Conservation (phyloP, 305 asterid species). For the Ajuga reptans region DNA sequence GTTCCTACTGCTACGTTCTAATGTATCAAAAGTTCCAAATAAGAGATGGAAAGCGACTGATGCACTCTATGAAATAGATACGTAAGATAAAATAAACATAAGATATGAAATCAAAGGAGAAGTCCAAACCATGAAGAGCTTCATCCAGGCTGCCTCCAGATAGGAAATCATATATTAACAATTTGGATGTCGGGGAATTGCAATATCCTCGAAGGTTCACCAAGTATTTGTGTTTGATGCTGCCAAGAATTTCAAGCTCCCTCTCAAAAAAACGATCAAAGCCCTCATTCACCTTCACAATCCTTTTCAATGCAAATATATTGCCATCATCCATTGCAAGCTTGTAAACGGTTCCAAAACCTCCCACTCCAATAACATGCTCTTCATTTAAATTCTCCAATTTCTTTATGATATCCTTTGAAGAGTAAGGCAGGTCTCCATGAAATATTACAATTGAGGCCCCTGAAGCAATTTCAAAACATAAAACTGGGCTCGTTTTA, state of each 20-base stretch:
- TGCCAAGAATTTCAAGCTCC: conserved; percentile 97
- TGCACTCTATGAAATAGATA: not conserved
- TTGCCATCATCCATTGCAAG: conserved; percentile 96
- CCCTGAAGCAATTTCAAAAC: conserved; percentile 44
- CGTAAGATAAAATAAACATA: not conserved
- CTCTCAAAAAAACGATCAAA: conserved; percentile 88
- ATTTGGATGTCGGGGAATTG: conserved; percentile 85
- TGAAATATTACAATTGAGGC: conserved; percentile 94
- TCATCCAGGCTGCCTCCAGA: conserved; percentile 97
- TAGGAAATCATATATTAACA: conserved; percentile 77
- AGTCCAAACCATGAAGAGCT: conserved; percentile 75
- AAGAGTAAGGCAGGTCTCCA: conserved; percentile 92
- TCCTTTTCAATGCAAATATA: conserved; percentile 85
- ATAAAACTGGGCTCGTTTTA: conserved; percentile 7
- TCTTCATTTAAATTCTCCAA: conserved; percentile 76
- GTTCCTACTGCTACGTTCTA: not conserved
- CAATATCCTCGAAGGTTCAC: conserved; percentile 97
- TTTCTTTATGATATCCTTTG: conserved; percentile 80
- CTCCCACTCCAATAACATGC: conserved; percentile 90
- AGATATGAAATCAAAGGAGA: conserved; percentile 17
- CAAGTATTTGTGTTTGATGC: conserved; percentile 83
- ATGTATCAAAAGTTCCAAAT: not conserved
- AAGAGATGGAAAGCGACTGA: not conserved
- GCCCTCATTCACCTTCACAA: conserved; percentile 81
- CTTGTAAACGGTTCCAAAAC: conserved; percentile 94